A percentile compares a stretch with the other conserved stretches of the same genome.
These are phyloP conservation scores for Solanum hybrid DNA, from an alignment of 305 asterid species.

Conservation along the genomic window DNA sequence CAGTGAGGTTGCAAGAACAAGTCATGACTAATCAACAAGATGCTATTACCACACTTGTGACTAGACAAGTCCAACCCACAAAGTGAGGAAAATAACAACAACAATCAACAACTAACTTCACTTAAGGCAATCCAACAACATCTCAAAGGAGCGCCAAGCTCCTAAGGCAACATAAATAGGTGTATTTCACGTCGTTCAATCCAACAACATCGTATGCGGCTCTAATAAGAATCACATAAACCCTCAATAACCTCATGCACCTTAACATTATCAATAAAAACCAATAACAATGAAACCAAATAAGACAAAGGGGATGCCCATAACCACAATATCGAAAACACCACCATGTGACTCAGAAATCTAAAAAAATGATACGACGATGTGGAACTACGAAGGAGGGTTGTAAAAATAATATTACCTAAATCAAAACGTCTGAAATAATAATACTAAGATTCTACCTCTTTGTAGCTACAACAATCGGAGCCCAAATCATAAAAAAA, in stretches of 20 bases:
- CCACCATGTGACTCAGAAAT: background rate
- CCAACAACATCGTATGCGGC: background rate
- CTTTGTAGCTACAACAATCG: background rate
- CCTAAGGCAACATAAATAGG: background rate
- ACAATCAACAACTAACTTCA: background rate
- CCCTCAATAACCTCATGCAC: background rate
- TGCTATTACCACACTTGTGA: too few species aligned
- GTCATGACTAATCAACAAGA: background rate
- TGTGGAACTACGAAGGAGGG: background rate
- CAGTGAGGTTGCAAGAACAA: background rate
- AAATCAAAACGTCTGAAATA: background rate
- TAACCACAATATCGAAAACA: background rate
- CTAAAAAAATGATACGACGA: too few species aligned
- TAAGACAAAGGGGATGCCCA: background rate
- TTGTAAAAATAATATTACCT: too few species aligned
- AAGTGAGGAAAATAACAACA: background rate
- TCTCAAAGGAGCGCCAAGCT: background rate
- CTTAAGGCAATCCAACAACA: background rate
- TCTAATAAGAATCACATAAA: too few species aligned
- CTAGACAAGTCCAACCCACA: background rate
- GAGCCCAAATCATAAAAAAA: background rate
- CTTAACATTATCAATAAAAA: too few species aligned
- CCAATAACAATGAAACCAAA: too few species aligned
- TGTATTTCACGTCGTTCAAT: too few species aligned
- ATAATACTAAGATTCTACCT: background rate